A percentile compares a stretch with the other conserved stretches of the same genome.
phyloP scores from a whole-genome alignment of 140 eudicot genomes.

The Oenanthe javanica region DNA sequence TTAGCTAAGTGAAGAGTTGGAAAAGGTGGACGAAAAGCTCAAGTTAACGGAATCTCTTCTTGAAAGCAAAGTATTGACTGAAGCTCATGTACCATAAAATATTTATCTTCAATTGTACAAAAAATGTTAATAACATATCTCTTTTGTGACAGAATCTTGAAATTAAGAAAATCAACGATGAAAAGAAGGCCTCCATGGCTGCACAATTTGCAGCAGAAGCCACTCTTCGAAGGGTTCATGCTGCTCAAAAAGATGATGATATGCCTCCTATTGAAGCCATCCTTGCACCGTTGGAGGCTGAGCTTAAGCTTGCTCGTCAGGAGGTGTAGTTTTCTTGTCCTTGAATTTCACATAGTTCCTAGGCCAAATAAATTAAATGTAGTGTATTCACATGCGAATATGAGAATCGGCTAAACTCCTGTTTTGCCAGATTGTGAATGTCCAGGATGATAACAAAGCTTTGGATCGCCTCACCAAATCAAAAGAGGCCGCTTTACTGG shows the following conservation, averaged over 20 bases:
- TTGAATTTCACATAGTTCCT: not conserved
- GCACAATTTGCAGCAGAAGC: conserved; percentile 99
- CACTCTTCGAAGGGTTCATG: conserved; percentile 94
- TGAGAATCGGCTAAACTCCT: not conserved
- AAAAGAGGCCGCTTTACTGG: conserved; percentile 82
- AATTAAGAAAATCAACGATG: conserved; percentile 70
- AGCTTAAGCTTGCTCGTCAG: conserved; percentile 63
- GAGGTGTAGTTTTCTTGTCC: conserved; percentile 42
- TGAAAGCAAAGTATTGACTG: not conserved
- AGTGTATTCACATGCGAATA: not conserved
- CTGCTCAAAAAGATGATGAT: conserved; percentile 92
- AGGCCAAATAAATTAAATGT: not conserved
- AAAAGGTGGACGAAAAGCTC: conserved; percentile 5
- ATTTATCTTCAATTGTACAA: not conserved
- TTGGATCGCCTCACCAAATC: conserved; percentile 85
- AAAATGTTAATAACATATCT: not conserved
- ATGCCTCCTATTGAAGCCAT: conserved; percentile 97
- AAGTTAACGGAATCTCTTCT: not conserved
- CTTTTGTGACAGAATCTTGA: conserved; percentile 57
- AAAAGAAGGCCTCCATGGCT: conserved; percentile 75
- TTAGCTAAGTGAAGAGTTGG: conserved; percentile 4
- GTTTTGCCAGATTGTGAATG: conserved; percentile 52
- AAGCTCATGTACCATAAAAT: not conserved
- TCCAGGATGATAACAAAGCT: conserved; percentile 89
- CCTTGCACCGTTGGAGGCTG: conserved; percentile 87